Base-by-base conservation (phyloP, 768 basidiomycete species). In the Amyloporia xantha region DNA sequence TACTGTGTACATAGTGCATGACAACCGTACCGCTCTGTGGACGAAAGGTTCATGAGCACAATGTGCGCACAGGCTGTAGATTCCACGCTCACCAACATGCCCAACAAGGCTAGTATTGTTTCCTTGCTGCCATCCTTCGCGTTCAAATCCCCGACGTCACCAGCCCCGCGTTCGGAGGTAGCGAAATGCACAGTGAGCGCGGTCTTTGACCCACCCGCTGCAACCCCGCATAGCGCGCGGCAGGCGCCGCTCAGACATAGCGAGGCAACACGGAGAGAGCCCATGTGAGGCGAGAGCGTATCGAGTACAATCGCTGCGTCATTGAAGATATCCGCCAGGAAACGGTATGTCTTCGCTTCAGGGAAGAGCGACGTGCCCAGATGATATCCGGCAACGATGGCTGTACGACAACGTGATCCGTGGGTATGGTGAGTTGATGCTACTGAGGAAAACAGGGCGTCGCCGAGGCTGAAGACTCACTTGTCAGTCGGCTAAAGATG, bases 111-210 rank as follows among this genome's bases (percentile, higher is more conserved):
- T 2, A 87, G 65, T 0, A 85, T 77, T 0, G 84, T 86, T 63
- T 86, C 83, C 52, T 82, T 81, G 61, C 83, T 85, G 0, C 79
- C 73, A 51, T 83, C 83, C 58, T 87, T 87, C 1, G 83, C 84
- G 49, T 79, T 84, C 36, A 86, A 66, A 54, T 86, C 84, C 1
- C 84, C 83, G 11, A 86, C 68, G 54, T 86, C 84, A 4, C 82
- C 82, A 36, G 70, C 70, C 0, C 75, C 74, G 9, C 51, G 59
- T 12, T 68, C 44, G 1, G 80, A 74, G 9, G 72, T 75, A 0
- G 82, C 76, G 54, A 86, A 83, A 57, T 86, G 84, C 46, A 82
- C 64, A 0, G 81, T 76, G 15, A 87, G 72, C 2, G 84, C 81
- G 1, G 83, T 77, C 60, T 84, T 86, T 3, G 84, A 84, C 1